Conservation (phyloP, 2,329 filamentous ascomycete genomes). For the Aspergillus novofumigatus region DNA sequence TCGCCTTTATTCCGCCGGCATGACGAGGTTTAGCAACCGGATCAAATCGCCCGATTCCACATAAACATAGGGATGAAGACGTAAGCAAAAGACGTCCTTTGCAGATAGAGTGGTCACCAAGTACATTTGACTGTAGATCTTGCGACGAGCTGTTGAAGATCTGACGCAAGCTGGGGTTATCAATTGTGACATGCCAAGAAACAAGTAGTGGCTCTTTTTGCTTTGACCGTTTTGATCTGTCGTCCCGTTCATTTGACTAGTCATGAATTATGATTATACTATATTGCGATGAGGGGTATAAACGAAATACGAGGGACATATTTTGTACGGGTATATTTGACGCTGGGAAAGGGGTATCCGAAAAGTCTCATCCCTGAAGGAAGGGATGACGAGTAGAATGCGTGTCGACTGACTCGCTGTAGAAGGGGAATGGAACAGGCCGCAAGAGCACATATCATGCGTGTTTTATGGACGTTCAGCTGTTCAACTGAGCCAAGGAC, state of each 20-base stretch:
- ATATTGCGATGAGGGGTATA: conserved; percentile 8
- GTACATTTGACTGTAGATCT: not conserved
- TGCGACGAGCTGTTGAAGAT: not conserved
- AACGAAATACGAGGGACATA: not conserved
- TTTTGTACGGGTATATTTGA: not conserved
- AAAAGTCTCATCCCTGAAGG: not conserved
- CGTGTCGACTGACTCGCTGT: not conserved
- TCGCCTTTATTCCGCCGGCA: not conserved
- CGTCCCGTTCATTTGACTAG: not conserved
- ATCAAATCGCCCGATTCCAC: not conserved
- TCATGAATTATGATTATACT: not conserved
- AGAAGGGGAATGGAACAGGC: not conserved
- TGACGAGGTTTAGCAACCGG: not conserved
- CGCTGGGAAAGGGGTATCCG: not conserved
- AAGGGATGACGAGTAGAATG: not conserved
- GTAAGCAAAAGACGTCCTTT: not conserved
- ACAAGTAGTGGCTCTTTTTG: not conserved
- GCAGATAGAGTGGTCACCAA: not conserved
- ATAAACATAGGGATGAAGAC: not conserved
- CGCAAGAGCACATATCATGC: not conserved
- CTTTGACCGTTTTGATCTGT: not conserved
- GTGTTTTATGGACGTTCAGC: not conserved
- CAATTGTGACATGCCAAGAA: not conserved
- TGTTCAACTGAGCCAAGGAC: not conserved
- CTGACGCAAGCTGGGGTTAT: not conserved